Base-by-base conservation (phyloP, 768 basidiomycete species). In the Imleria badia region DNA sequence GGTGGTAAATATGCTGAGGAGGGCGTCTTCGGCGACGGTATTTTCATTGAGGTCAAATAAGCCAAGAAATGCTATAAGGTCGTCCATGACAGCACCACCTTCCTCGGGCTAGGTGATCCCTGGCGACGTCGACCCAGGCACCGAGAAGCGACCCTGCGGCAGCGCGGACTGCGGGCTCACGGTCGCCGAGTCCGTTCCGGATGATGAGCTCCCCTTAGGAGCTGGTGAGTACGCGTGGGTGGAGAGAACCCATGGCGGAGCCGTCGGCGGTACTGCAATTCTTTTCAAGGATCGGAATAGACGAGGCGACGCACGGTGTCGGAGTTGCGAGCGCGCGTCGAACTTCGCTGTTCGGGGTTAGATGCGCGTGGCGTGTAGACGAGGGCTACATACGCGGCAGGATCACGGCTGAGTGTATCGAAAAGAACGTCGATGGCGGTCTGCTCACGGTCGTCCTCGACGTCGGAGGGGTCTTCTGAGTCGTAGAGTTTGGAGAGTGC, bases 181-280 rank as follows among this genome's bases (percentile, higher is more conserved):
- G 82, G 71, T 98, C 96, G 0, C 90, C 86, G 3, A 98, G 76
- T 2, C 96, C 96, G 63, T 89, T 84, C 19, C 81, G 80, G 3
- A 96, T 83, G 44, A 96, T 81, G 22, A 81, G 74, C 62, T 93
- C 89, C 12, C 94, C 77, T 62, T 95, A 90, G 0, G 79, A 72
- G 26, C 91, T 83, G 2, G 79, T 81, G 36, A 98, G 75, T 4
- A 76, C 76, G 3, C 80, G 76, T 1, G 87, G 87, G 57, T 94
- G 83, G 1, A 84, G 79, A 3, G 80, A 72, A 2, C 83, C 83
- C 44, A 85, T 77, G 59, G 59, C 76, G 70, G 36, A 68, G 5
- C 56, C 59, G 17, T 71, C 66, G 2, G 52, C 33, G 14, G 55
- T 58, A 13, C 61, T 59, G 58, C 77, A 79, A 5, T 74, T 67